Evolutionary conservation across 176 grass and related monocot genomes (phyloP).

Genomic region (Aegilops tauschii): DNA sequence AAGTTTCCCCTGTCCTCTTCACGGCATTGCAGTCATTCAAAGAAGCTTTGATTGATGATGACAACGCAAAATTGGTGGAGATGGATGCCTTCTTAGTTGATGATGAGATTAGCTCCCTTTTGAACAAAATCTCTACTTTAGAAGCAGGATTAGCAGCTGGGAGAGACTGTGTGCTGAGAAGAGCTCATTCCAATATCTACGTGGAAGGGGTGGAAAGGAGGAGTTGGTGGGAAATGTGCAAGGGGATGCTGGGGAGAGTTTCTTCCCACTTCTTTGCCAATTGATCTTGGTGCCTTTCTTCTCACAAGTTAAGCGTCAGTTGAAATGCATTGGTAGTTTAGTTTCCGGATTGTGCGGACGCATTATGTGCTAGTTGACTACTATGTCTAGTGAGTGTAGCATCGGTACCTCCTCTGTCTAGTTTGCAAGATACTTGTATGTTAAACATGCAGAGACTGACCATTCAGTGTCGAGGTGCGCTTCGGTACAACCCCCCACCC

Average conservation of each 20-base stretch:
- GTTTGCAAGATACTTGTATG: neutral
- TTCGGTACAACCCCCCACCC: too few species aligned
- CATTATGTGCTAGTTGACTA: neutral
- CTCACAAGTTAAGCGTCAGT: neutral
- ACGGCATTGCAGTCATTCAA: neutral
- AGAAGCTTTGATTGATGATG: slow-evolving; percentile 4
- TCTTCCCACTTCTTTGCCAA: neutral
- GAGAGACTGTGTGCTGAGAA: neutral
- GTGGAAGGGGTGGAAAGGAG: neutral
- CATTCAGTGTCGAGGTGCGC: neutral
- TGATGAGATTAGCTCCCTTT: neutral
- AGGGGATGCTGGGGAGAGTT: neutral
- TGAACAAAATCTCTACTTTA: neutral
- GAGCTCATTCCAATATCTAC: neutral
- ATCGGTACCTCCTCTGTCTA: neutral
- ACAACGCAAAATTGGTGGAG: neutral
- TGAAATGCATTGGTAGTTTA: neutral
- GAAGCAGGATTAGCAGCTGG: neutral
- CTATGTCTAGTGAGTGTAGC: neutral
- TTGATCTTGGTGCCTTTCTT: neutral
- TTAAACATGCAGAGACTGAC: neutral
- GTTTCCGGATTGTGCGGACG: neutral
- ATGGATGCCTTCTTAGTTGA: neutral
- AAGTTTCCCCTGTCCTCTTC: neutral
- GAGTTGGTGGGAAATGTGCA: neutral